Evolutionary conservation across 73 alveolate genomes (phyloP).

Genomic region (Paramecium tetraurelia): DNA sequence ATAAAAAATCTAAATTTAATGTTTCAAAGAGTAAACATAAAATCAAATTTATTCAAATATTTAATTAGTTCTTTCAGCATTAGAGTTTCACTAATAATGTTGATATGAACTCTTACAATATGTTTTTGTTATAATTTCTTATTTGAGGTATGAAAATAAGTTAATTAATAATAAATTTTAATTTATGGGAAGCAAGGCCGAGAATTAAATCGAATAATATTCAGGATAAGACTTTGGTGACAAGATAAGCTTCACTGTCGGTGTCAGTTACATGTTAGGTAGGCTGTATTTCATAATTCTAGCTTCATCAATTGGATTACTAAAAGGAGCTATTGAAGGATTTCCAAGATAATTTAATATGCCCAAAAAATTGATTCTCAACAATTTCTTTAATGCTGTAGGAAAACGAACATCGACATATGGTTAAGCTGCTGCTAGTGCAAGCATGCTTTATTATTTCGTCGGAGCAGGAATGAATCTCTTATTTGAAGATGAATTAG

Average conservation of each 20-base stretch:
- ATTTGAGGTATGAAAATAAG: neutral
- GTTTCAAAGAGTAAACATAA: too few species aligned
- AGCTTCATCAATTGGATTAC: conserved; percentile 58
- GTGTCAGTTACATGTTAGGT: conserved; percentile 60
- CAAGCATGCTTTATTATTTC: conserved; percentile 51
- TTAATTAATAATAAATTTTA: conserved; percentile 8
- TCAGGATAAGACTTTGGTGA: conserved; percentile 62
- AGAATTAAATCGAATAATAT: conserved; percentile 44
- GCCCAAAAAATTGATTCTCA: conserved; percentile 57
- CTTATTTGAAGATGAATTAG: conserved; percentile 62
- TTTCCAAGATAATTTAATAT: conserved; percentile 45
- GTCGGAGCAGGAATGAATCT: conserved; percentile 58
- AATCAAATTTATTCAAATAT: neutral
- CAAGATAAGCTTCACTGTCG: conserved; percentile 55
- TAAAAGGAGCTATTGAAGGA: conserved; percentile 57
- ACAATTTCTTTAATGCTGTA: conserved; percentile 59
- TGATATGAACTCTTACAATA: neutral
- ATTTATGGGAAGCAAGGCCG: conserved; percentile 9
- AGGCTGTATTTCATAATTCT: neutral
- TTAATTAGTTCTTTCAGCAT: neutral
- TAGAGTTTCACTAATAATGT: neutral
- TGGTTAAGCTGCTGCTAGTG: conserved; percentile 63
- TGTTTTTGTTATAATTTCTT: neutral
- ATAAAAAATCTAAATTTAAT: too few species aligned
- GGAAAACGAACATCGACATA: conserved; percentile 55